phyloP scores from a whole-genome alignment of 2,329 filamentous ascomycete genomes.

The Monosporascus sp. region DNA sequence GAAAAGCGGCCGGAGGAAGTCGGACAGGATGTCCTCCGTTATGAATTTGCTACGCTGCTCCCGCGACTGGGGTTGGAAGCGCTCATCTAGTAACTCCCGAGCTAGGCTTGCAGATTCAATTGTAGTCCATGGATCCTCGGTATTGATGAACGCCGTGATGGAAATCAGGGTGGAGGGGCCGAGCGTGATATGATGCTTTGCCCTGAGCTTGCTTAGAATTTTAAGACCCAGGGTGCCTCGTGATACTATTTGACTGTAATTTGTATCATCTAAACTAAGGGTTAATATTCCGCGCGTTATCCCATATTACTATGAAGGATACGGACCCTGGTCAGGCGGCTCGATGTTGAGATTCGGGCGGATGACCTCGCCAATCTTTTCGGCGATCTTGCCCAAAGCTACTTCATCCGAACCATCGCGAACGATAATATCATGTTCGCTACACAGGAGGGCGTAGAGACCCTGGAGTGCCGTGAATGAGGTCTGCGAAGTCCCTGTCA shows the following conservation, averaged over 20 bases:
- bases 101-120: conserved; percentile 7
- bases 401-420: background rate
- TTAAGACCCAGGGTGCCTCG: conserved; percentile 19
- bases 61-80: conserved; percentile 4
- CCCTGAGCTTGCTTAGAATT: conserved; percentile 20
- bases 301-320: background rate
- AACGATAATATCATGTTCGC: background rate
- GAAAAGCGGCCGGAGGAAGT: conserved; percentile 65
- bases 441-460: conserved; percentile 5
- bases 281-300: background rate
- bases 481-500: too few species aligned
- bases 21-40: conserved; percentile 52
- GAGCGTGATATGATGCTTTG: conserved; percentile 4
- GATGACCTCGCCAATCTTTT: conserved; percentile 11
- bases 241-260: conserved; percentile 14
- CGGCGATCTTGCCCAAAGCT: conserved; percentile 4
- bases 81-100: conserved; percentile 9
- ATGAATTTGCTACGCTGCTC: conserved; percentile 32
- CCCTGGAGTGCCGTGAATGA: background rate
- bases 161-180: conserved; percentile 22
- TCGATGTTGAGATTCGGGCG: conserved; percentile 14
- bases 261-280: conserved; percentile 12
- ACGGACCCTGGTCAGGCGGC: conserved; percentile 17
- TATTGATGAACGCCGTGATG: conserved; percentile 24
- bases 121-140: conserved; percentile 21